Evolutionary conservation across 306 rosid species (phyloP), one percentile per base, ranked within the genome.

Genomic region (Inga laurina): DNA sequence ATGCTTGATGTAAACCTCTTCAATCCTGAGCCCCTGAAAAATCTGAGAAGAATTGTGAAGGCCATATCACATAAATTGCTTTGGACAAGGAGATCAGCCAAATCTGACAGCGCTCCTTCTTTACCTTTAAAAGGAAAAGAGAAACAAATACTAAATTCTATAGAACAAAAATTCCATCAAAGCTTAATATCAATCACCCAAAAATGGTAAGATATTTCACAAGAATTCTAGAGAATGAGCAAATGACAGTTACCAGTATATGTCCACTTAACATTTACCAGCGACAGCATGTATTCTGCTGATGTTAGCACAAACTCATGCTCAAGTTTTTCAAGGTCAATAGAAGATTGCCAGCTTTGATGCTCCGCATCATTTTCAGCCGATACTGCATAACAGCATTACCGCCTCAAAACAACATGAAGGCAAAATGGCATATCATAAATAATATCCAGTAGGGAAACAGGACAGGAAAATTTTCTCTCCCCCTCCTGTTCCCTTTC

Each of bases 41-140:
- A 96, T 82, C 91, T 91, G 70, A 93, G 87, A 77, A 93, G 82
- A 80, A 93, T 79, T 9, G 94, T 84, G 80, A 96, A 93, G 84
- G 98, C 91, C 89, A 91, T 89, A 72, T 96, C 98, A 83, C 87
- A 89, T 52, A 89, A 83, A 89, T 93, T 86, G 78, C 84, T 86
- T 85, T 92, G 86, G 82, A 92, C 93, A 78, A 96, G 90, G 77
- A 91, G 93, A 85, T 91, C 98, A 61, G 92, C 93, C 86, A 96
- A 86, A 79, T 91, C 92, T 70, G 97, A 85, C 35, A 91, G 87
- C 43, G 87, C 89, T 66, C 90, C 88, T 13, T 82, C 86, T 88
- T 83, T 81, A 82, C 89, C 97, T 93, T 82, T n/a, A 80, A 87
- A 66, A 87, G 22, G 34, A 48, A 65, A 56, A 54, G 14, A 72